These are phyloP conservation scores for Stipa capillata DNA, from an alignment of 176 grass and related monocot species.

Conservation along the genomic window DNA sequence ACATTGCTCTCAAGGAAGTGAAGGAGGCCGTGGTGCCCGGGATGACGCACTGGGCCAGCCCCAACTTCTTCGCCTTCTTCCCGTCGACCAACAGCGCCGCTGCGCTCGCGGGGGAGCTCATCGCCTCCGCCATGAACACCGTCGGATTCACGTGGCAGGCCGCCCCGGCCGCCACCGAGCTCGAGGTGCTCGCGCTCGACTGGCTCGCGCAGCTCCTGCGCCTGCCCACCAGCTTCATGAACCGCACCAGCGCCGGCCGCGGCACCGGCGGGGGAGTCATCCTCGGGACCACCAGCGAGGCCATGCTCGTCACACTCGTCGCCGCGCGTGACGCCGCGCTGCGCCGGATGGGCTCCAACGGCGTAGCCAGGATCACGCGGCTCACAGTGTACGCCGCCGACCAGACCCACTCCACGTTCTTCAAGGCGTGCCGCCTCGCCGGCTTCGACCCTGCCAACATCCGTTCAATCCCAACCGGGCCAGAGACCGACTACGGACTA, in stretches of 20 bases:
- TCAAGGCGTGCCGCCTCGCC: too few species aligned
- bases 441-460: too few species aligned
- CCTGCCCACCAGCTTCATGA: too few species aligned
- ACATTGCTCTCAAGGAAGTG: slow-evolving; percentile 9
- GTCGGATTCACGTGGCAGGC: slow-evolving; percentile 59
- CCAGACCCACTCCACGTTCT: too few species aligned
- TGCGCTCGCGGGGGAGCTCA: slow-evolving; percentile 34
- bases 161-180: slow-evolving; percentile 21
- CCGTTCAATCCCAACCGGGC: too few species aligned
- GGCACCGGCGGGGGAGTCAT: slow-evolving; percentile 24
- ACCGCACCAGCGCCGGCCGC: neutral
- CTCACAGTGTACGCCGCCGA: slow-evolving; percentile 36
- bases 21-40: slow-evolving; percentile 23
- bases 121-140: slow-evolving; percentile 54
- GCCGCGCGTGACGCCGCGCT: slow-evolving; percentile 17
- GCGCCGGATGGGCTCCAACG: neutral
- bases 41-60: slow-evolving; percentile 55
- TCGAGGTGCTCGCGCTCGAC: too few species aligned
- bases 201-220: too few species aligned
- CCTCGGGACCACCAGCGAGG: too few species aligned
- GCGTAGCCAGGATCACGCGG: neutral
- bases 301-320: too few species aligned
- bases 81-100: slow-evolving; percentile 47
- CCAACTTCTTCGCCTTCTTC: slow-evolving; percentile 63
- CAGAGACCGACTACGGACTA: slow-evolving; percentile 8